Conservation (phyloP, 1,284 basidiomycete species). For the Tilletiaria anomala region DNA sequence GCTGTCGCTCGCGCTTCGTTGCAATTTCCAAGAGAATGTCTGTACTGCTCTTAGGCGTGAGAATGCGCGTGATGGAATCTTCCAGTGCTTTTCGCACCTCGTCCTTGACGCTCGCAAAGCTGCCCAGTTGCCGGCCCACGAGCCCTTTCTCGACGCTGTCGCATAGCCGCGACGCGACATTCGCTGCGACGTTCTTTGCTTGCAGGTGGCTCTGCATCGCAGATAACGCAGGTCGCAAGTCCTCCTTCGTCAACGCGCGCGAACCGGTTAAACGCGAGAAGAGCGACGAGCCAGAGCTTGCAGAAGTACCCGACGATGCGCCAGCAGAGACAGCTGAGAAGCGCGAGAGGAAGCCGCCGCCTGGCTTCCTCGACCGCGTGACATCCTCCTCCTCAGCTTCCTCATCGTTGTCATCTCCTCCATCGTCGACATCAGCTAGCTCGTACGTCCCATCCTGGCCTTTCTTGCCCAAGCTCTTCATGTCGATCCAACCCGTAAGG, state of each 20-base stretch:
- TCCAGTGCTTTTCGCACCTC: constrained; percentile 74
- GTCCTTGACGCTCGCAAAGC: constrained; percentile 50
- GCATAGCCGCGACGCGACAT: constrained; percentile 86
- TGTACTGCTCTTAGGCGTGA: constrained; percentile 91
- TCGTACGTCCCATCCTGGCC: constrained; percentile 78
- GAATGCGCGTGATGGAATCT: constrained; percentile 72
- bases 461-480: constrained; percentile 62
- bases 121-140: constrained; percentile 53
- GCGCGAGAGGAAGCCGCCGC: constrained; percentile 49
- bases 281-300: constrained; percentile 10
- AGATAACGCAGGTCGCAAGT: constrained; percentile 72
- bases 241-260: constrained; percentile 63
- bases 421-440: constrained; percentile 63
- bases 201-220: constrained; percentile 95
- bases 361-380: too few species aligned
- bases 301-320: neutral
- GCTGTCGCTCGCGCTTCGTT: constrained; percentile 40
- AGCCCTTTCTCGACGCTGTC: constrained; percentile 77
- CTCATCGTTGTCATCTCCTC: constrained; percentile 11
- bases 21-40: constrained; percentile 66
- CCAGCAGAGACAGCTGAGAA: constrained; percentile 43
- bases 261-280: constrained; percentile 50
- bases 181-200: constrained; percentile 95
- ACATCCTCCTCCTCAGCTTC: constrained; percentile 49
- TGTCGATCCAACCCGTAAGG: too few species aligned